Percentiles rank a stretch among this genome's conserved stretches.
These are phyloP conservation scores for Mucor ambiguus DNA, from an alignment of 371 early-diverging fungal species.

Conservation along the genomic window DNA sequence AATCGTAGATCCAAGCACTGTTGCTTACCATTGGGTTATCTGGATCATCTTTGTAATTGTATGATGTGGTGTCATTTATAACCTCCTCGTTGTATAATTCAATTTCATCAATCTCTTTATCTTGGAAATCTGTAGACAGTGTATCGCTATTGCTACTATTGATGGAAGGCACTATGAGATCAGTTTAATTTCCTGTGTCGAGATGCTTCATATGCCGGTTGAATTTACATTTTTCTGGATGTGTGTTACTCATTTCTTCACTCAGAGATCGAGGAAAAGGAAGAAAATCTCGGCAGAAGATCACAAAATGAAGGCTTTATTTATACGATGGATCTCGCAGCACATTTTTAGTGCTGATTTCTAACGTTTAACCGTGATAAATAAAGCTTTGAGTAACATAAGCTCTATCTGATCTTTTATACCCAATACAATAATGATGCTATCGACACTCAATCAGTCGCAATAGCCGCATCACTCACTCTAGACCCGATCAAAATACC, in stretches of 20 bases:
- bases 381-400: not conserved
- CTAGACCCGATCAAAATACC: too few relatives aligned
- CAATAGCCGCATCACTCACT: too few relatives aligned
- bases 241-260: not conserved
- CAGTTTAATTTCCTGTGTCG: not conserved
- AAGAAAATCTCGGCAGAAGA: not conserved
- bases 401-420: not conserved
- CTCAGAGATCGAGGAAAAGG: not conserved
- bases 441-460: too few relatives aligned
- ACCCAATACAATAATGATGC: not conserved
- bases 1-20: not conserved
- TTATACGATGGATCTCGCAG: conserved; percentile 1
- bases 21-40: conserved; percentile 27
- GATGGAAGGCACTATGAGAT: not conserved
- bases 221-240: not conserved
- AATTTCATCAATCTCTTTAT: not conserved
- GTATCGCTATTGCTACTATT: not conserved
- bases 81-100: not conserved
- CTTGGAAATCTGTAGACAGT: not conserved
- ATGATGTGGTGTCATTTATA: not conserved
- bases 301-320: not conserved
- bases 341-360: not conserved
- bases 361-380: not conserved
- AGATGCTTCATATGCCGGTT: not conserved
- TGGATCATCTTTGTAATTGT: conserved; percentile 26